Evolutionary conservation across 2,329 filamentous ascomycete species (phyloP).

Genomic region (Aspergillus sp.): DNA sequence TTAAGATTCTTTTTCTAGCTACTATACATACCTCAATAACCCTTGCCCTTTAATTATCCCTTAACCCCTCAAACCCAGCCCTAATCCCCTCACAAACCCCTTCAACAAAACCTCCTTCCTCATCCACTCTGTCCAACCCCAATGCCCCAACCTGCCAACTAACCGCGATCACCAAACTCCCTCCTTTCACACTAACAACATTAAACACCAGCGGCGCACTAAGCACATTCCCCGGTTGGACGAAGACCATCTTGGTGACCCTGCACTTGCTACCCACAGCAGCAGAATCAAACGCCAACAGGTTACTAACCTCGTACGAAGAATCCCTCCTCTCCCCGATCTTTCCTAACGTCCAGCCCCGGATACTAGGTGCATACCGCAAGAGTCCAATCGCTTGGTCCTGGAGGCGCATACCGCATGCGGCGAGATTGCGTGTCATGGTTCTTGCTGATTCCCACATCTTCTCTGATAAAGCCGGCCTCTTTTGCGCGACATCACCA

Average conservation of each 20-base stretch:
- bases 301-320: slow-evolving; percentile 54
- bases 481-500: too few species aligned
- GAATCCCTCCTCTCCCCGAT: slow-evolving; percentile 44
- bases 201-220: slow-evolving; percentile 49
- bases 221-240: slow-evolving; percentile 48
- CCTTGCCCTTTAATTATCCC: background rate
- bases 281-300: slow-evolving; percentile 42
- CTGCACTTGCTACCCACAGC: background rate
- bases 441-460: slow-evolving; percentile 41
- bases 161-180: slow-evolving; percentile 43
- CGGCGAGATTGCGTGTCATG: slow-evolving; percentile 39
- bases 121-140: slow-evolving; percentile 36
- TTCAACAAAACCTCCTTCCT: slow-evolving; percentile 29
- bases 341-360: slow-evolving; percentile 46
- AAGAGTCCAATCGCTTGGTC: slow-evolving; percentile 52
- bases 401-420: slow-evolving; percentile 34
- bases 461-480: background rate
- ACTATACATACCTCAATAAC: too few species aligned
- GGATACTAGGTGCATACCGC: slow-evolving; percentile 46
- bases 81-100: slow-evolving; percentile 13
- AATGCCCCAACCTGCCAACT: slow-evolving; percentile 52
- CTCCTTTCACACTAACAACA: slow-evolving; percentile 45
- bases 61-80: background rate
- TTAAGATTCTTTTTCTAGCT: too few species aligned
- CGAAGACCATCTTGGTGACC: slow-evolving; percentile 48